Evolutionary conservation across 2,329 filamentous ascomycete genomes (phyloP).

Genomic region (Colletotrichum lini): DNA sequence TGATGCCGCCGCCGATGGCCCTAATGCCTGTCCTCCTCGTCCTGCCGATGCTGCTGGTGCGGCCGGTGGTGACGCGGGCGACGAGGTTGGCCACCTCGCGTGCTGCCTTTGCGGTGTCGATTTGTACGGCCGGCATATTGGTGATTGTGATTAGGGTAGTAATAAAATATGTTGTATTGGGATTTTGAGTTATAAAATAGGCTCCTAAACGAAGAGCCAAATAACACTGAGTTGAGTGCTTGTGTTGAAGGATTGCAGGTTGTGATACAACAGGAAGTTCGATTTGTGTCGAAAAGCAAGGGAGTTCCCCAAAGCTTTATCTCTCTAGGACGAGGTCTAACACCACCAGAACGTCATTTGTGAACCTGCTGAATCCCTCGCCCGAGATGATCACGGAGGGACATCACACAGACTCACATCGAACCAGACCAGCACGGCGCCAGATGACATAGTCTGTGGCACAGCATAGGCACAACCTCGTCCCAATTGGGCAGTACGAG

Average conservation of each 20-base stretch:
- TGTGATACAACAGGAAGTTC: no score
- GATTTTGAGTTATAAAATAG: neutral
- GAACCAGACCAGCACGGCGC: neutral
- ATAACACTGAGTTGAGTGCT: no score
- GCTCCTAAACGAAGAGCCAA: no score
- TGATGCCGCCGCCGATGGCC: constrained; percentile 23
- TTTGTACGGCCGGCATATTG: constrained; percentile 30
- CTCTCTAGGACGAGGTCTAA: neutral
- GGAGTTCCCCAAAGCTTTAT: neutral
- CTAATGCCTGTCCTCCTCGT: neutral
- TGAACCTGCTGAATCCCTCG: neutral
- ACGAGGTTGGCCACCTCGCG: constrained; percentile 7
- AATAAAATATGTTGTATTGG: neutral
- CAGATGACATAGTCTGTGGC: constrained; percentile 37
- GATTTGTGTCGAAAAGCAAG: neutral
- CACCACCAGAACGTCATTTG: constrained; percentile 6
- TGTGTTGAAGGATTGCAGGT: no score
- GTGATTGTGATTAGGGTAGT: neutral
- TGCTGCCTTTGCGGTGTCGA: neutral
- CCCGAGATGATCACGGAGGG: neutral
- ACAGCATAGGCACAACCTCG: neutral
- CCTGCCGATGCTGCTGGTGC: neutral
- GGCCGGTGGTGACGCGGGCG: neutral
- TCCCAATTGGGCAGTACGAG: constrained; percentile 8
- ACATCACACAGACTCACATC: constrained; percentile 13